These are phyloP conservation scores for Gelatoporia subvermispora DNA, from an alignment of 768 basidiomycete species.

Conservation along the genomic window DNA sequence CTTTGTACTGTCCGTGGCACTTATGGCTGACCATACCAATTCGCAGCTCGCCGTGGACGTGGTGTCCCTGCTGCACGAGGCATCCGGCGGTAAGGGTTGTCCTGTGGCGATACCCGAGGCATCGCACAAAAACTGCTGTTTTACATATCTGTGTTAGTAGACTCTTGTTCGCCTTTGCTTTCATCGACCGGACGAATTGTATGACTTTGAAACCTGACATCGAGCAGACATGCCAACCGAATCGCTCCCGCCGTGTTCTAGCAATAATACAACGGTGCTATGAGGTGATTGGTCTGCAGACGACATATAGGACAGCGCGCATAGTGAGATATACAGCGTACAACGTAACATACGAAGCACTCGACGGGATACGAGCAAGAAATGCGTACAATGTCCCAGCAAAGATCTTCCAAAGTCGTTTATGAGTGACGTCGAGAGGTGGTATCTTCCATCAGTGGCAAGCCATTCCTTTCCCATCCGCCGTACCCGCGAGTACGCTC, in stretches of 20 bases:
- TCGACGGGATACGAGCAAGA: background rate
- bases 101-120: conserved; percentile 5
- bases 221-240: background rate
- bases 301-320: too few relatives aligned
- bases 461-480: conserved; percentile 58
- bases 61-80: conserved; percentile 74
- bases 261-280: too few relatives aligned
- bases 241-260: too few relatives aligned
- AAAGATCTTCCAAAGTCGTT: conserved; percentile 4
- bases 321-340: background rate
- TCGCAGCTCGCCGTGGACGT: conserved; percentile 79
- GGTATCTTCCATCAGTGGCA: conserved; percentile 53
- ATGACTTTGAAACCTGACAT: too few relatives aligned
- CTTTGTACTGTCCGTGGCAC: background rate
- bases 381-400: background rate
- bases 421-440: background rate
- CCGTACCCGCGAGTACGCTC: conserved; percentile 41
- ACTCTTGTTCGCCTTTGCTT: conserved; percentile 2
- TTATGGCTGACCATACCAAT: conserved; percentile 13
- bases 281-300: too few relatives aligned
- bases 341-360: background rate
- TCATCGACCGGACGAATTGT: background rate
- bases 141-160: conserved; percentile 22
- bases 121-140: conserved; percentile 16
- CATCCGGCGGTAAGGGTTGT: conserved; percentile 63